Evolutionary conservation across 225 moss, liverwort and hornwort species (phyloP).

Genomic region (Pseudoscleropodium purum): DNA sequence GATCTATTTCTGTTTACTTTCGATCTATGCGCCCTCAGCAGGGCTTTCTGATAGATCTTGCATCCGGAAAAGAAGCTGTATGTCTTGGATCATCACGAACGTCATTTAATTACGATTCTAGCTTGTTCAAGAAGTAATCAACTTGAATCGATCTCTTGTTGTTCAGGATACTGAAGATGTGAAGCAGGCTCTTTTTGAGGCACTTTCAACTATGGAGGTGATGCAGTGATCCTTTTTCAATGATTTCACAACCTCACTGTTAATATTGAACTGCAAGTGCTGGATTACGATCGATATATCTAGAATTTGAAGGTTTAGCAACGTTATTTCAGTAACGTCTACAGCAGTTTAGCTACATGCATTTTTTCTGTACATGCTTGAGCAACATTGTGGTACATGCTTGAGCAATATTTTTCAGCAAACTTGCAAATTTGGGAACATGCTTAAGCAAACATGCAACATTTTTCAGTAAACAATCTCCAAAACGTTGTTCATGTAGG

Average conservation of each 20-base stretch:
- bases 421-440: neutral
- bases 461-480: neutral
- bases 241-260: neutral
- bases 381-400: neutral
- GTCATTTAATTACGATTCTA: neutral
- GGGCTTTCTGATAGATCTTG: neutral
- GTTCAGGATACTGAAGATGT: slow-evolving; percentile 76
- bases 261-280: neutral
- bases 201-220: slow-evolving; percentile 67
- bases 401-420: neutral
- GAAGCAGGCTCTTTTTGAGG: slow-evolving; percentile 44
- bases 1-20: too few relatives aligned
- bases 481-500: neutral
- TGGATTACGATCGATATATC: neutral
- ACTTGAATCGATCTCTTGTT: neutral
- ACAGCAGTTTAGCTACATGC: neutral
- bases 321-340: neutral
- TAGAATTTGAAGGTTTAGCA: neutral
- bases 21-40: neutral
- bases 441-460: neutral
- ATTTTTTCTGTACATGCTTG: neutral
- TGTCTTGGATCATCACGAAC: neutral
- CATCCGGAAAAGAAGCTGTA: neutral
- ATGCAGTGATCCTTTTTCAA: neutral
- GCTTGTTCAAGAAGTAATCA: neutral